Percentiles rank a stretch among this genome's conserved stretches.
Evolutionary conservation across 1,284 basidiomycete genomes (phyloP).

Genomic region (Apiotrichum akiyoshidainum): DNA sequence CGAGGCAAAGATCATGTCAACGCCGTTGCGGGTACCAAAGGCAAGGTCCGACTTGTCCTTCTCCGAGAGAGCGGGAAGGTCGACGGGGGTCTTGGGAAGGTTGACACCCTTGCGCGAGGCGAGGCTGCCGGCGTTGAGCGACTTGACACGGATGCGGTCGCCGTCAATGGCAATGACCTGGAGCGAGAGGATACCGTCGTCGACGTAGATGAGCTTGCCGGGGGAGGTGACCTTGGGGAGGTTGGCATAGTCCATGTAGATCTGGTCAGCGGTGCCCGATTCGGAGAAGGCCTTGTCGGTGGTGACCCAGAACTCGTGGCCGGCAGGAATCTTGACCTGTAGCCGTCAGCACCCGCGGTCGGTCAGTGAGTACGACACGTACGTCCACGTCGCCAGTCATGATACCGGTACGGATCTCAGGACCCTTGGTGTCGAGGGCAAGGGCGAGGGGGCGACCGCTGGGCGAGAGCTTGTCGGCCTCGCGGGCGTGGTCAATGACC

Average conservation of each 20-base stretch:
- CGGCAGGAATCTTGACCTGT: conserved; percentile 77
- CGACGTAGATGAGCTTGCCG: conserved; percentile 95
- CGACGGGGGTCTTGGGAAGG: conserved; percentile 95
- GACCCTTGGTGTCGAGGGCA: conserved; percentile 98
- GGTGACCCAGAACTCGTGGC: conserved; percentile 91
- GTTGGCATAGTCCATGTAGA: conserved; percentile 91
- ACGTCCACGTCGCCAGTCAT: conserved; percentile 85
- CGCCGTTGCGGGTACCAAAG: conserved; percentile 95
- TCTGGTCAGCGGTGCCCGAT: conserved; percentile 71
- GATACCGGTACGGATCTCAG: conserved; percentile 96
- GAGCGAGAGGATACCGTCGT: conserved; percentile 93
- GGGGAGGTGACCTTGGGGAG: conserved; percentile 91
- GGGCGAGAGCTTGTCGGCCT: conserved; percentile 68
- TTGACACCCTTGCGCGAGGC: conserved; percentile 99
- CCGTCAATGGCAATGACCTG: conserved; percentile 85
- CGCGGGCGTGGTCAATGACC: conserved; percentile 92
- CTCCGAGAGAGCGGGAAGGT: conserved; percentile 93
- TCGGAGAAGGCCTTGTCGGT: conserved; percentile 80
- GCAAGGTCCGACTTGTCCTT: conserved; percentile 95
- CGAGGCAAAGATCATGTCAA: conserved; percentile 98
- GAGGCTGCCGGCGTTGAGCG: conserved; percentile 88
- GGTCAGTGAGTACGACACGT: conserved; percentile 45
- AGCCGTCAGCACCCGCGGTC: conserved; percentile 2
- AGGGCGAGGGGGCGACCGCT: conserved; percentile 89
- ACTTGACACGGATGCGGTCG: conserved; percentile 74